Percentiles rank a stretch among this genome's conserved stretches.
Evolutionary conservation across 805 yeast species (phyloP).

Genomic region (Wickerhamiella galacta): DNA sequence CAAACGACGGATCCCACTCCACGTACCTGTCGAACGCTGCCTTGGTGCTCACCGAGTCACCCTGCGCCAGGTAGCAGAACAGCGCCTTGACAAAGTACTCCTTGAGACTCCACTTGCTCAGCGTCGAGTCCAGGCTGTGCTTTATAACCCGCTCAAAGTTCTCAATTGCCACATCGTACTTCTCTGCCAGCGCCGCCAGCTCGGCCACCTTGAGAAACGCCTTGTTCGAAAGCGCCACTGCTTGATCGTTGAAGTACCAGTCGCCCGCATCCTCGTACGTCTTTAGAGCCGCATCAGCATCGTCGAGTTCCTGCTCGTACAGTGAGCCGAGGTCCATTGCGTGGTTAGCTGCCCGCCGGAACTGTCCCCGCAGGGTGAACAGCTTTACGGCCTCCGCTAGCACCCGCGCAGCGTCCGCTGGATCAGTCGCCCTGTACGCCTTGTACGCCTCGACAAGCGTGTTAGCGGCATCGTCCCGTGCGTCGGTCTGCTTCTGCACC

Average conservation of each 20-base stretch:
- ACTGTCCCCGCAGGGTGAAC: conserved; percentile 83
- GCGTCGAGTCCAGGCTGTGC: conserved; percentile 52
- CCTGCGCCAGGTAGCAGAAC: conserved; percentile 67
- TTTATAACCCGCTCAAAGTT: conserved; percentile 65
- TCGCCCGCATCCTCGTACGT: conserved; percentile 90
- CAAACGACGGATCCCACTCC: conserved; percentile 57
- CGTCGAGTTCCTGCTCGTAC: conserved; percentile 60
- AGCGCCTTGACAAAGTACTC: conserved; percentile 79
- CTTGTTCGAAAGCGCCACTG: conserved; percentile 77
- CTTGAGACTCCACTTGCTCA: conserved; percentile 81
- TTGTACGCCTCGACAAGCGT: conserved; percentile 82
- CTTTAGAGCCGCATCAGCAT: conserved; percentile 48
- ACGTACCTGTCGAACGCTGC: conserved; percentile 47
- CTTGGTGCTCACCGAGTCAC: conserved; percentile 71
- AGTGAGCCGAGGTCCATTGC: conserved; percentile 79
- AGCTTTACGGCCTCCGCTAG: conserved; percentile 62
- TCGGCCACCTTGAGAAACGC: conserved; percentile 84
- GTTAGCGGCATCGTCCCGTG: conserved; percentile 83
- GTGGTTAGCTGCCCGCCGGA: conserved; percentile 90
- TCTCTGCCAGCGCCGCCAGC: conserved; percentile 57
- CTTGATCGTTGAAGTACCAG: conserved; percentile 87
- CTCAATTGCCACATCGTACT: conserved; percentile 58
- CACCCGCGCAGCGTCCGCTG: conserved; percentile 58
- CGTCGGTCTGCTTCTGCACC: conserved; percentile 54
- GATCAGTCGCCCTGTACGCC: conserved; percentile 58